phyloP scores from a whole-genome alignment of 163 green algal species.

The Chlorella variabilis region DNA sequence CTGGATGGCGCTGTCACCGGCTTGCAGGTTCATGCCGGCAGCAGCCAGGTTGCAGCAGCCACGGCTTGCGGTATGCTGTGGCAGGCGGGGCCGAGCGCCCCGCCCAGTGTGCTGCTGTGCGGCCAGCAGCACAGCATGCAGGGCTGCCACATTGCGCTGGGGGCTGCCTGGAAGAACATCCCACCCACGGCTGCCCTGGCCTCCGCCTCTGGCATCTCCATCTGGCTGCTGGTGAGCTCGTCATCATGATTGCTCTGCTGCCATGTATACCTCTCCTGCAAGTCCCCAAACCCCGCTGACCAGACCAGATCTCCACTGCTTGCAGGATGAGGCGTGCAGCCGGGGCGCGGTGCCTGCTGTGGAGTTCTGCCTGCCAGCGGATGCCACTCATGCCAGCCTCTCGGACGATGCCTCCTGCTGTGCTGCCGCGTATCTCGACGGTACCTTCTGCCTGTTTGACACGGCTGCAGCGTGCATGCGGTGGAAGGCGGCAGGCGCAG shows the following conservation, averaged over 20 bases:
- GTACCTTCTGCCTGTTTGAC: constrained; percentile 54
- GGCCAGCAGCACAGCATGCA: neutral
- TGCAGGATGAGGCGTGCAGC: neutral
- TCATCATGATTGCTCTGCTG: no score
- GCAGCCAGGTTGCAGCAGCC: neutral
- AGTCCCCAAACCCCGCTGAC: no score
- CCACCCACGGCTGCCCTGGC: neutral
- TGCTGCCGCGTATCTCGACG: constrained; percentile 58
- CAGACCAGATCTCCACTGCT: no score
- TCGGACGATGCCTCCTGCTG: neutral
- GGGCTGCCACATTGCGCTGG: neutral
- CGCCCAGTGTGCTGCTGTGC: constrained; percentile 5
- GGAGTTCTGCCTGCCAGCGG: constrained; percentile 3
- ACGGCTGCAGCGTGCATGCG: constrained; percentile 7
- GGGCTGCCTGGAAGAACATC: neutral
- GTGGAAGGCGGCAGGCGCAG: neutral
- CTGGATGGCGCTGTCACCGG: constrained; percentile 2
- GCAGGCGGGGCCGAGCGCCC: neutral
- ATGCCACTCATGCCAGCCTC: constrained; percentile 19
- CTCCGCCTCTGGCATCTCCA: constrained; percentile 2
- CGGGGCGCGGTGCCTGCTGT: neutral
- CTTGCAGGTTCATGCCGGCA: neutral
- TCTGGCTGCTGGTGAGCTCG: constrained; percentile 24
- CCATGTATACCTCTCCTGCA: neutral
- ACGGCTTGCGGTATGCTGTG: constrained; percentile 24